A percentile compares a stretch with the other conserved stretches of the same genome.
Evolutionary conservation across 352 stramenopile species (phyloP).

Genomic region (Plasmopara viticola): DNA sequence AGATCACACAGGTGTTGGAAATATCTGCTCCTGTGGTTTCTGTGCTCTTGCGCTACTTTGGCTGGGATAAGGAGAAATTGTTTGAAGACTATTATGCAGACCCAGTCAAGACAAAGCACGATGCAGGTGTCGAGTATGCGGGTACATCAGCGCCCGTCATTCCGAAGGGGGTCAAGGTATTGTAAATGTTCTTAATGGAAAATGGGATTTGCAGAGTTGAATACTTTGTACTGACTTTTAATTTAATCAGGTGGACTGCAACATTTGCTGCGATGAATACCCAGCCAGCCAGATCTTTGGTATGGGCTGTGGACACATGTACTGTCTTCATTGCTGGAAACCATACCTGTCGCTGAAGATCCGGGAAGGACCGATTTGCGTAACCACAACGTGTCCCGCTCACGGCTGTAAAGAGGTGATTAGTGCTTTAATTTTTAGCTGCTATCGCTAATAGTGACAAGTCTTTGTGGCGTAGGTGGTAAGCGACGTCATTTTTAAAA

Average conservation of each 20-base stretch:
- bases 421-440: not conserved
- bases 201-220: not conserved
- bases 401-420: constrained; percentile 91
- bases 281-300: constrained; percentile 61
- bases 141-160: constrained; percentile 32
- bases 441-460: not conserved
- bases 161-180: constrained; percentile 34
- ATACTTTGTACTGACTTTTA: constrained; percentile 4
- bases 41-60: constrained; percentile 77
- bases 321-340: constrained; percentile 89
- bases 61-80: constrained; percentile 89
- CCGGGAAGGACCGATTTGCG: constrained; percentile 89
- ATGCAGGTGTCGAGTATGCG: constrained; percentile 57
- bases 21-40: constrained; percentile 49
- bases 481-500: constrained; percentile 58
- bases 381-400: constrained; percentile 93
- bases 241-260: constrained; percentile 53
- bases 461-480: constrained; percentile 34
- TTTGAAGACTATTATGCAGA: constrained; percentile 84
- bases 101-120: constrained; percentile 40
- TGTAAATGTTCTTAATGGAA: not conserved
- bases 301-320: constrained; percentile 96
- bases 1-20: constrained; percentile 78
- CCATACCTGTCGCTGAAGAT: constrained; percentile 84
- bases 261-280: constrained; percentile 95